phyloP scores from a whole-genome alignment of 2,329 filamentous ascomycete genomes.

The Nannizzia gypsea region DNA sequence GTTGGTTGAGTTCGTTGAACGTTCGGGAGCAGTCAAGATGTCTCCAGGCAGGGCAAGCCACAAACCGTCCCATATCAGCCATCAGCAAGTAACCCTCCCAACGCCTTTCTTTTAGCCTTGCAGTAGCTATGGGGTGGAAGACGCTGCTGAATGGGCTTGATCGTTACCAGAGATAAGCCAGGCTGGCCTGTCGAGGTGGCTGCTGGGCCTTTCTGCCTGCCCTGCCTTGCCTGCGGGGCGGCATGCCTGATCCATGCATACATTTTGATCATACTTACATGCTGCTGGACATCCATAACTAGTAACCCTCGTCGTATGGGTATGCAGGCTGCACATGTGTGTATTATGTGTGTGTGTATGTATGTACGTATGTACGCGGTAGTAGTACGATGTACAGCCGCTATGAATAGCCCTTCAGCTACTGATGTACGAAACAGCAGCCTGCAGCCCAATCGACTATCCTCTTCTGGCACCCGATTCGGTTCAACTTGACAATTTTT shows the following conservation, averaged over 20 bases:
- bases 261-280: background rate
- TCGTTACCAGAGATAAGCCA: background rate
- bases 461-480: background rate
- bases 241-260: constrained; percentile 1
- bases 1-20: too few species aligned
- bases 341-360: background rate
- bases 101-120: background rate
- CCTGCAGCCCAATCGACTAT: background rate
- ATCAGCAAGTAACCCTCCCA: background rate
- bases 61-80: background rate
- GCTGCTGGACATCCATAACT: background rate
- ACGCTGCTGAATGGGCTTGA: too few species aligned
- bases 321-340: background rate
- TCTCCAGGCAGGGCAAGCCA: background rate
- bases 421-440: background rate
- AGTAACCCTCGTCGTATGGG: background rate
- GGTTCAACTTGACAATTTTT: background rate
- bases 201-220: background rate
- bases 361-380: background rate
- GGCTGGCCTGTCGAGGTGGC: background rate
- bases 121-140: background rate
- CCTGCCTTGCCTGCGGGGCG: background rate
- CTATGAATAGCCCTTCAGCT: background rate
- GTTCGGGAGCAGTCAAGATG: background rate
- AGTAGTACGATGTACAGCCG: background rate